Evolutionary conservation across 2,329 filamentous ascomycete genomes (phyloP), one percentile per base, ranked within the genome.

Genomic region (Penicillium sp.): DNA sequence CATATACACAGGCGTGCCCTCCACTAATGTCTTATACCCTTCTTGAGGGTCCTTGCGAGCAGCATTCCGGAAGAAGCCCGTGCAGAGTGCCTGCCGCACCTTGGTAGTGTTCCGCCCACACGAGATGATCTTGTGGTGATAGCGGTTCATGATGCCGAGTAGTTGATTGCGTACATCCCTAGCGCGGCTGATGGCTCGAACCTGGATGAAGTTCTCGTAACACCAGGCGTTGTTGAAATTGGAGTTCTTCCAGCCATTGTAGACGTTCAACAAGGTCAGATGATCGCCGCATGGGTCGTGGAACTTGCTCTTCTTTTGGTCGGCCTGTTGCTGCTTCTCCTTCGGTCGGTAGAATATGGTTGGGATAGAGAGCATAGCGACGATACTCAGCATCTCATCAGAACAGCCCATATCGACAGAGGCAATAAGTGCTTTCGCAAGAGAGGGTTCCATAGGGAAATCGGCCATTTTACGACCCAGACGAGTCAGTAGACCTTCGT

Each of bases 221-320:
- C 93, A 97, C 93, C 93, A 98, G 0, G 91, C 84, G 49, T 84
- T 88, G 43, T 84, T 87, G 72, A 82, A 95, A 6, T 86, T 85
- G 55, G 83, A 87, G 39, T 85, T 80, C 69, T 95, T 95, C 93
- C 93, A 98, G n/a, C 82, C 84, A 64, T 96, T 95, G 75, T 95
- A 98, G 0, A 98, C 91, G 61, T 98, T 98, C 38, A 98, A 81
- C 0, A 97, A 78, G 0, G 93, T 98, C 10, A 98, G 78, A 64
- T 98, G 93, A 66, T 98, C 93, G 45, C 93, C 93, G 49, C 89
- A 84, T 0, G 92, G 88, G 64, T 98, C 93, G 73, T 96, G 89
- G 73, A 98, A 98, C 68, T 96, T 96, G 57, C 90, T 80, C 72
- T 96, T 96, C 77, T 97, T 97, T 71, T 96, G 89, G 66, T 98